Conservation (phyloP, 1,139 yeast genomes). For the Taiozyma sp. region DNA sequence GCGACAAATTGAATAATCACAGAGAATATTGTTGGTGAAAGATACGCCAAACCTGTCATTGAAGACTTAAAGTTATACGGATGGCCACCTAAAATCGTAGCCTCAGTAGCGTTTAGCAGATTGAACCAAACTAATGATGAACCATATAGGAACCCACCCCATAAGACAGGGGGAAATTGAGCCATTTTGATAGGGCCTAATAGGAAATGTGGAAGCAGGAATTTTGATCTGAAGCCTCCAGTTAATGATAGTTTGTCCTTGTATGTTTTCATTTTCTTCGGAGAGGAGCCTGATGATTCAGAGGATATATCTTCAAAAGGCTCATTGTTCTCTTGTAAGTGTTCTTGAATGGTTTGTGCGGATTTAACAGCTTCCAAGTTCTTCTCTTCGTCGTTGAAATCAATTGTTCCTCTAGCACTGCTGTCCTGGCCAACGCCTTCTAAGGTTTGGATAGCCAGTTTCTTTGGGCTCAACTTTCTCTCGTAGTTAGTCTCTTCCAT, state of each 20-base stretch:
- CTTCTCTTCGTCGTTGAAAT: conserved; percentile 11
- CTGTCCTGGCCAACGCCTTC: conserved; percentile 12
- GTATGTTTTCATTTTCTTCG: conserved; percentile 27
- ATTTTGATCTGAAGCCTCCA: conserved; percentile 28
- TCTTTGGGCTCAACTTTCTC: conserved; percentile 24
- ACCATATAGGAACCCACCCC: conserved; percentile 63
- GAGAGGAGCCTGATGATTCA: conserved; percentile 7
- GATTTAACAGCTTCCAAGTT: conserved; percentile 16
- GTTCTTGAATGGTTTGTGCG: conserved; percentile 18
- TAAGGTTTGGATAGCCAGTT: conserved; percentile 8
- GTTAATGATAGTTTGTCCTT: conserved; percentile 32
- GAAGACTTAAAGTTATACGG: conserved; percentile 40
- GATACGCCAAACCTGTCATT: conserved; percentile 38
- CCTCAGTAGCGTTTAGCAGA: conserved; percentile 42
- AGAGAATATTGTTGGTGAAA: conserved; percentile 36
- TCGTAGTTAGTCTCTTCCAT: conserved; percentile 45
- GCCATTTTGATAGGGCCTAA: conserved; percentile 39
- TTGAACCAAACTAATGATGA: conserved; percentile 55
- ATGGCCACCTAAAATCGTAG: conserved; percentile 35
- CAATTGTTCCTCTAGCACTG: neutral
- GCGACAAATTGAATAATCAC: conserved; percentile 30
- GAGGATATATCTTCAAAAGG: conserved; percentile 8
- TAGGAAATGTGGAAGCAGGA: conserved; percentile 30
- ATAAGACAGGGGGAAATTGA: conserved; percentile 52
- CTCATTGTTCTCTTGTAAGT: conserved; percentile 22